phyloP scores from a whole-genome alignment of 2,329 filamentous ascomycete species.

The Microdochium nivale region DNA sequence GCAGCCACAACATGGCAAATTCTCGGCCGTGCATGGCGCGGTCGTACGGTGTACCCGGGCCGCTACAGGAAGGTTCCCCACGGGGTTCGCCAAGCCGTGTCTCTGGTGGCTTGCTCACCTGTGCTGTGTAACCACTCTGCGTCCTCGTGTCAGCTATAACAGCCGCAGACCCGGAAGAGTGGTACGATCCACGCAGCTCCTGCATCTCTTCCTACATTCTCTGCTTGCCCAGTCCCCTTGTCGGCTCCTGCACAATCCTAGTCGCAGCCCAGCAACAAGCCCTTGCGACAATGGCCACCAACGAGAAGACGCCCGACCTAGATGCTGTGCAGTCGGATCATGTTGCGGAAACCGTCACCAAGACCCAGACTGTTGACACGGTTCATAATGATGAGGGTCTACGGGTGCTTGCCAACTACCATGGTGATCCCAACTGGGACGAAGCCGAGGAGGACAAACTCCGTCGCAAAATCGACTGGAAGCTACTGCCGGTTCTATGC shows the following conservation, averaged over 20 bases:
- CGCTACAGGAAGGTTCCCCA: neutral
- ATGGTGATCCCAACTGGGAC: constrained; percentile 19
- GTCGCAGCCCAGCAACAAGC: neutral
- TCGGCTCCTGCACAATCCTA: neutral
- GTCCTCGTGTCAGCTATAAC: neutral
- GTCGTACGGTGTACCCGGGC: too few relatives aligned
- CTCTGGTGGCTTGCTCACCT: neutral
- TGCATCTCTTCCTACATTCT: neutral
- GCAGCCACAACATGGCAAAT: too few relatives aligned
- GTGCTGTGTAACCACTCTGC: neutral
- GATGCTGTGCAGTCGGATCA: neutral
- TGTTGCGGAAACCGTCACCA: neutral
- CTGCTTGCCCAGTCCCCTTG: neutral
- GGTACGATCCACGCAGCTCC: neutral
- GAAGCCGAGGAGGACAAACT: constrained; percentile 31
- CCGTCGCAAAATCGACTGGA: constrained; percentile 30
- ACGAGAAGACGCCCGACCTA: neutral
- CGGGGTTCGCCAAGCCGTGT: neutral
- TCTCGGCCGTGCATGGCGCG: too few relatives aligned
- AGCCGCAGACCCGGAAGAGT: neutral
- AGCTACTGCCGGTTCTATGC: constrained; percentile 35
- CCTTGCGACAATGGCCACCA: neutral
- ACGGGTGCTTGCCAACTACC: constrained; percentile 29
- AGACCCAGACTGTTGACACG: constrained; percentile 18
- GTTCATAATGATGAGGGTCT: constrained; percentile 28